Base-by-base conservation (phyloP, 805 yeast genomes). In the Priceomyces castillae region DNA sequence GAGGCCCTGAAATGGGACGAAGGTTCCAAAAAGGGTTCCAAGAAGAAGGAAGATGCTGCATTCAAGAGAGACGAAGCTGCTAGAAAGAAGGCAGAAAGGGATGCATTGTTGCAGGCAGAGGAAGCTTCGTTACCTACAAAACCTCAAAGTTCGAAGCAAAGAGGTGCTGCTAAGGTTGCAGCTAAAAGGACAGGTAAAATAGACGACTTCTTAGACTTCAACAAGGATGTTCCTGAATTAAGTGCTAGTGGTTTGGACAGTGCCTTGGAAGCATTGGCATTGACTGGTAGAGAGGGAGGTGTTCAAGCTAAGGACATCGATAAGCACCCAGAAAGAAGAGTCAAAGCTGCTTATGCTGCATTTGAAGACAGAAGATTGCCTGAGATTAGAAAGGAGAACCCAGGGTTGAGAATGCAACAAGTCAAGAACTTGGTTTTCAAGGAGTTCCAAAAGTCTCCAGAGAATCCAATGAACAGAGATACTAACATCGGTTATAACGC, bases 281-380 rank as follows among this genome's bases (percentile, higher is more conserved):
- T 87, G 62, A 76, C 90, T 10, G 67, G 71, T 18, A 77, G 70
- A 37, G 78, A 72, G 42, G 78, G 74, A 22, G 84, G 80, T 41
- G 82, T 83, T 25, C 64, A 69, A 34, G 67, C 66, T 47, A 81
- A 81, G 56, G 87, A 81, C 41, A 71, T 87, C 41, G 96, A 87
- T 47, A 81, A 89, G 62, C 96, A 87, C 54, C 95, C 96, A 7
- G 96, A 87, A 69, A 79, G 95, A 65, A 78, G 96, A 58, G 85
- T 83, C 65, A 87, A 86, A 69, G 88, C 92, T 19, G 95, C 95
- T 0, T 71, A 72, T 44, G 73, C 79, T 10, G 88, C 86, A 1
- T 87, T 67, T 56, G 88, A 86, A 54, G 92, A 82, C 48, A 68
- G 73, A 43, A 75, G 92, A 54, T 58, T 84, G 34, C 92, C 94